These are phyloP conservation scores for Singerocomus inundabilis DNA, from an alignment of 1,284 basidiomycete species.

Conservation along the genomic window DNA sequence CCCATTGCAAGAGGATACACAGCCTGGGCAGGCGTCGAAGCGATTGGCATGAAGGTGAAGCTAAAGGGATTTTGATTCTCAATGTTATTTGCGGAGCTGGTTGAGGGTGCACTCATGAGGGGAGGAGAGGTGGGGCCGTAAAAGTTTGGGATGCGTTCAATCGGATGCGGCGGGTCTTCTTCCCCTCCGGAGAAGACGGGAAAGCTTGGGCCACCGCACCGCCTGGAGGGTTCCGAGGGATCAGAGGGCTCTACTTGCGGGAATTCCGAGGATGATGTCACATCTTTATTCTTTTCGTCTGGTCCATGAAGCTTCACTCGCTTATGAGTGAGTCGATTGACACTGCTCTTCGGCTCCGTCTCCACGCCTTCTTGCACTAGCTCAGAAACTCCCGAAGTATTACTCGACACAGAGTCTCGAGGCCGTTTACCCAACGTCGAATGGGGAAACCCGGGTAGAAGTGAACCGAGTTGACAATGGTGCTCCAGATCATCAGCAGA, in stretches of 20 bases:
- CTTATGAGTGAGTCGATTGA: slow-evolving; percentile 51
- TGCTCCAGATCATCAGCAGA: slow-evolving; percentile 18
- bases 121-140: slow-evolving; percentile 43
- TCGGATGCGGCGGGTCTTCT: slow-evolving; percentile 48
- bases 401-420: slow-evolving; percentile 47
- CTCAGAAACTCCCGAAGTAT: slow-evolving; percentile 42
- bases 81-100: slow-evolving; percentile 45
- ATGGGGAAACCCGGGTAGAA: slow-evolving; percentile 42
- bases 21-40: slow-evolving; percentile 50
- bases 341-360: slow-evolving; percentile 37
- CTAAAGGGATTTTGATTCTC: slow-evolving; percentile 55
- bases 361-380: slow-evolving; percentile 39
- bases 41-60: slow-evolving; percentile 52
- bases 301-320: slow-evolving; percentile 38
- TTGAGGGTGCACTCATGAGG: slow-evolving; percentile 32
- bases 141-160: slow-evolving; percentile 49
- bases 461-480: slow-evolving; percentile 23
- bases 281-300: slow-evolving; percentile 12
- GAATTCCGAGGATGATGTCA: slow-evolving; percentile 6
- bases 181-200: slow-evolving; percentile 44
- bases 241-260: slow-evolving; percentile 7
- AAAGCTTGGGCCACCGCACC: slow-evolving; percentile 36
- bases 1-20: slow-evolving; percentile 41
- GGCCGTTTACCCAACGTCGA: slow-evolving; percentile 59
- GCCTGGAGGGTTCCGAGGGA: slow-evolving; percentile 6